Conservation (phyloP, 805 yeast species). For the Cyberlindnera sargentensis region DNA sequence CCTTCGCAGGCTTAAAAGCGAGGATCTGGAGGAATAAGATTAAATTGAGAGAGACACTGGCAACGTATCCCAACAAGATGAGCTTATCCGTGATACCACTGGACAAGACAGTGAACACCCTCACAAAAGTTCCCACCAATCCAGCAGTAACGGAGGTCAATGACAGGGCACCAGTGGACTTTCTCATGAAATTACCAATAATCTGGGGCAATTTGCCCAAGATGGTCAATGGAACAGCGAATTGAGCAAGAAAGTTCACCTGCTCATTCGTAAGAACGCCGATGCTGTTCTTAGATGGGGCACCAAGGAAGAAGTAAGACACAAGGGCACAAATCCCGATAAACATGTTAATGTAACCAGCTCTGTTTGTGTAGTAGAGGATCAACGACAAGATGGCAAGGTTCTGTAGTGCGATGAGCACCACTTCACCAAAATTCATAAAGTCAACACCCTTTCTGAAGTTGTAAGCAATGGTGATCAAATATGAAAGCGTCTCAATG, state of each 20-base stretch:
- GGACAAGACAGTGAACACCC: conserved; percentile 32
- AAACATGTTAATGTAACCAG: conserved; percentile 13
- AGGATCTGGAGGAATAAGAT: conserved; percentile 30
- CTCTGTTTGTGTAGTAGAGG: conserved; percentile 13
- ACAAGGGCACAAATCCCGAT: conserved; percentile 15
- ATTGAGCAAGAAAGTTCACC: conserved; percentile 23
- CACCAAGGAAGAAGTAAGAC: conserved; percentile 18
- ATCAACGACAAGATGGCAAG: conserved; percentile 26
- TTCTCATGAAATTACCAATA: conserved; percentile 26
- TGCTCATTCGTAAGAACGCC: conserved; percentile 19
- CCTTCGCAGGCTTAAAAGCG: conserved; percentile 20
- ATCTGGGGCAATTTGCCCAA: conserved; percentile 37
- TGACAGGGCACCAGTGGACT: conserved; percentile 37
- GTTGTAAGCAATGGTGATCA: conserved; percentile 30
- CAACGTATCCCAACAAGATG: conserved; percentile 26
- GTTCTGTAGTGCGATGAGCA: conserved; percentile 31
- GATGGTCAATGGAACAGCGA: conserved; percentile 30
- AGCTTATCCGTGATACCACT: conserved; percentile 28
- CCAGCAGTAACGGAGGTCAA: conserved; percentile 31
- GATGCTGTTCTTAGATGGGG: conserved; percentile 7
- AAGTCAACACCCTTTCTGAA: conserved; percentile 30
- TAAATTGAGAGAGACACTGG: conserved; percentile 27
- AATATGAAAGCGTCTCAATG: conserved; percentile 29
- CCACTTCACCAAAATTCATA: conserved; percentile 33
- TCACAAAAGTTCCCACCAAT: conserved; percentile 30